A percentile compares a stretch with the other conserved stretches of the same genome.
phyloP scores from a whole-genome alignment of 164 flowering plant genomes.

The Sextonia rubra region DNA sequence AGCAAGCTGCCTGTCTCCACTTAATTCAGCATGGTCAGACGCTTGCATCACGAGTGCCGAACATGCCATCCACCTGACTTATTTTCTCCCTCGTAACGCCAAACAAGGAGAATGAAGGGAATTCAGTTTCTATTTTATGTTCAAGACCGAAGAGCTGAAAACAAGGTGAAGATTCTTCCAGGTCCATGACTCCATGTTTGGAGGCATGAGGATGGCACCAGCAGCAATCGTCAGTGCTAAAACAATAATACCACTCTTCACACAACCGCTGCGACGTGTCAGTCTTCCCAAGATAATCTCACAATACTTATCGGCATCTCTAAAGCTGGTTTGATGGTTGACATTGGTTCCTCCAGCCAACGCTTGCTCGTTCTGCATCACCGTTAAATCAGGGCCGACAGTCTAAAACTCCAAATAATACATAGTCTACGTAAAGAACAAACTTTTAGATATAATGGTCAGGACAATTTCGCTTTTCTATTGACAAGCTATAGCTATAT shows the following conservation, averaged over 20 bases:
- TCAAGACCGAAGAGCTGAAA: constrained; percentile 18
- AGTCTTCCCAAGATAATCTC: constrained; percentile 46
- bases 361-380: constrained; percentile 59
- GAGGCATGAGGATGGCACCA: constrained; percentile 47
- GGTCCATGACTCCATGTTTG: constrained; percentile 41
- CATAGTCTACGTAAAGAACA: no score
- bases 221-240: constrained; percentile 34
- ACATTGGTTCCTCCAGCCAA: constrained; percentile 35
- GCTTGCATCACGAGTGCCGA: neutral
- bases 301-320: constrained; percentile 76
- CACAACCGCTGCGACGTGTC: constrained; percentile 51
- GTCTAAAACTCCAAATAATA: neutral
- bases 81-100: neutral
- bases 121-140: neutral
- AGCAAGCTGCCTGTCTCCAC: neutral
- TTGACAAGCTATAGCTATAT: no score
- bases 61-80: neutral
- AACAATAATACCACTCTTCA: constrained; percentile 36
- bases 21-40: neutral
- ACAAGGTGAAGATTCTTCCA: constrained; percentile 46
- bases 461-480: no score
- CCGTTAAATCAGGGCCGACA: neutral
- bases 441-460: no score
- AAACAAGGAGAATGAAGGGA: neutral
- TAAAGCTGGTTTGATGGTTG: constrained; percentile 29